Conservation (phyloP, 495 filamentous ascomycete genomes). For the Aspergillus panamensis region DNA sequence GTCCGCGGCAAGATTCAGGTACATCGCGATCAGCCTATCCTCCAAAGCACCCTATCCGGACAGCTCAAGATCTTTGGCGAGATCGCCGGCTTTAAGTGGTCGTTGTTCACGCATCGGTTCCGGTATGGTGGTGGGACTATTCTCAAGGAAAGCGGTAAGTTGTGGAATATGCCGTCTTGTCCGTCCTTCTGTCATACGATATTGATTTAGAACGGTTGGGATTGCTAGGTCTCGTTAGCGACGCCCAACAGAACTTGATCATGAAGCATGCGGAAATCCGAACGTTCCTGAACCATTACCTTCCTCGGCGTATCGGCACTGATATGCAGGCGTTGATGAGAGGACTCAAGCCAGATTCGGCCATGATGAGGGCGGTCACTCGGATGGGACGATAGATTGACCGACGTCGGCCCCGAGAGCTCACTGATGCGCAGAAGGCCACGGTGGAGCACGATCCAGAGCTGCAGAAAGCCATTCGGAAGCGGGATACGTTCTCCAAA, state of each 20-base stretch:
- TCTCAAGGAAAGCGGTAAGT: background rate
- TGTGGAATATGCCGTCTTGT: too few species aligned
- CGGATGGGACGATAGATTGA: constrained; percentile 13
- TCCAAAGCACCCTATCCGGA: background rate
- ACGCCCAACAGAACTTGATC: constrained; percentile 5
- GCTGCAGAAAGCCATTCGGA: constrained; percentile 2
- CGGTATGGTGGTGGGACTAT: background rate
- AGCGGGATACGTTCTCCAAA: background rate
- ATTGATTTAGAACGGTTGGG: too few species aligned
- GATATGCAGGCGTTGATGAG: constrained; percentile 10
- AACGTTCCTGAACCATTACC: constrained; percentile 15
- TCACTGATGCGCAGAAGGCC: background rate
- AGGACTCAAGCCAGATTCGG: constrained; percentile 12
- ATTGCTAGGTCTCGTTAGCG: constrained; percentile 2
- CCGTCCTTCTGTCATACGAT: too few species aligned
- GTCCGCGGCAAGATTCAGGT: background rate
- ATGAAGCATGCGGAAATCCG: constrained; percentile 11
- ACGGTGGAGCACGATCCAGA: constrained; percentile 4
- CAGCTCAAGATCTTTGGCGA: background rate
- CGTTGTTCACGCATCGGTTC: constrained; percentile 6
- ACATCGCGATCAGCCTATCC: background rate
- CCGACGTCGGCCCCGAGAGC: constrained; percentile 1
- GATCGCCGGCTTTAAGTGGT: background rate
- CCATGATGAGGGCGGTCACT: constrained; percentile 10
- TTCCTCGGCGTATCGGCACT: constrained; percentile 6